A percentile compares a stretch with the other conserved stretches of the same genome.
phyloP scores from a whole-genome alignment of 164 flowering plant species.

The Nelumbo lutea region DNA sequence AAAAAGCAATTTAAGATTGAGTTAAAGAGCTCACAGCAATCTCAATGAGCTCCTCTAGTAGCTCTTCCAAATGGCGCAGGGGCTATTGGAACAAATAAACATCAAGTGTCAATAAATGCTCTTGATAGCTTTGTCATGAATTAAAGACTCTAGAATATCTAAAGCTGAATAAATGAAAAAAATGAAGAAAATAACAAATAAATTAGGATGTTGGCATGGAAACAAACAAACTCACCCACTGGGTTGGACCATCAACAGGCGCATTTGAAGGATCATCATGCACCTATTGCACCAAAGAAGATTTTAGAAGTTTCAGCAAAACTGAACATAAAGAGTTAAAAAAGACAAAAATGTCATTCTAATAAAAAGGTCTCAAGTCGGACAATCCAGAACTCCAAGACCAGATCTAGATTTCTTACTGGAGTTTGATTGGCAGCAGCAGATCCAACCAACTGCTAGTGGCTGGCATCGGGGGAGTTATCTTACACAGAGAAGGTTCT shows the following conservation, averaged over 20 bases:
- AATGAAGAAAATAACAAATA: not conserved
- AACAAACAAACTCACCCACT: conserved; percentile 75
- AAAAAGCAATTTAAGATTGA: not conserved
- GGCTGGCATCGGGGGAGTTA: too few species aligned
- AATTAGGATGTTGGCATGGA: not conserved
- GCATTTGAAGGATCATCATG: conserved; percentile 91
- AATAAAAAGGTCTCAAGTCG: too few species aligned
- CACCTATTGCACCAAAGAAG: conserved; percentile 43
- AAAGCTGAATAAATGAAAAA: not conserved
- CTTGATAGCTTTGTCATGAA: not conserved
- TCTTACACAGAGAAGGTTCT: too few species aligned
- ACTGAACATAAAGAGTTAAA: not conserved
- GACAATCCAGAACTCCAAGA: too few species aligned
- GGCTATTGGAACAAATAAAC: conserved; percentile 36
- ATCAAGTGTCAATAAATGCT: conserved; percentile 5
- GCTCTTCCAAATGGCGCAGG: conserved; percentile 71
- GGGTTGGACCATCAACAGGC: conserved; percentile 99
- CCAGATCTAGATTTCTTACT: too few species aligned
- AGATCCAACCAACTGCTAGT: too few species aligned
- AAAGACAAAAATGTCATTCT: not conserved
- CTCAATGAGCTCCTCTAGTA: conserved; percentile 66
- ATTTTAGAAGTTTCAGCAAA: conserved; percentile 16
- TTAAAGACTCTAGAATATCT: not conserved
- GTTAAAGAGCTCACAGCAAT: conserved; percentile 57
- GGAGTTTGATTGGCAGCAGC: too few species aligned